These are phyloP conservation scores for Xylaria sp. DNA, from an alignment of 2,329 filamentous ascomycete species.

Conservation along the genomic window DNA sequence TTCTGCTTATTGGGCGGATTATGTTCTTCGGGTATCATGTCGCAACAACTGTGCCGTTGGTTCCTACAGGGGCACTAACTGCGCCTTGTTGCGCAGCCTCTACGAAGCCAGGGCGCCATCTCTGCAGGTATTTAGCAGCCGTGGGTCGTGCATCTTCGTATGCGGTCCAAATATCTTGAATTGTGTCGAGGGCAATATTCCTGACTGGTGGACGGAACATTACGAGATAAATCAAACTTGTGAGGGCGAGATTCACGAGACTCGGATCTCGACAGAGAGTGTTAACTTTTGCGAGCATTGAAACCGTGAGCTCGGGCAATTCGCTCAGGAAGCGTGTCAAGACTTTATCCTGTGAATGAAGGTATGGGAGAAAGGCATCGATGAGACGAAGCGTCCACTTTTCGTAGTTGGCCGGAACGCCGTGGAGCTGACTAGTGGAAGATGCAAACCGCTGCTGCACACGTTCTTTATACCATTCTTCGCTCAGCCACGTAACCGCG, in stretches of 20 bases:
- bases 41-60: conserved; percentile 39
- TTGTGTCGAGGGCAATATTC: conserved; percentile 71
- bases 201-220: conserved; percentile 75
- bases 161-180: conserved; percentile 74
- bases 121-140: conserved; percentile 70
- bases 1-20: conserved; percentile 18
- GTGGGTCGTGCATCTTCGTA: conserved; percentile 73
- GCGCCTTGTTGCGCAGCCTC: conserved; percentile 48
- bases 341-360: conserved; percentile 91
- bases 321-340: conserved; percentile 92
- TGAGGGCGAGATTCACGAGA: conserved; percentile 71
- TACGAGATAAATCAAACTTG: conserved; percentile 73
- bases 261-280: conserved; percentile 73
- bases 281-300: conserved; percentile 79
- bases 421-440: conserved; percentile 54
- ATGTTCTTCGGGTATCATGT: conserved; percentile 41
- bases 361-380: conserved; percentile 87
- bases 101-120: conserved; percentile 69
- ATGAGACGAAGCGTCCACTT: conserved; percentile 83
- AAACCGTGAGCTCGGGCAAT: conserved; percentile 80
- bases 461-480: conserved; percentile 97
- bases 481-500: conserved; percentile 92
- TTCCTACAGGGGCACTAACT: conserved; percentile 36
- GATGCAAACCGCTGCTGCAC: conserved; percentile 60
- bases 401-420: conserved; percentile 76